Percentiles rank a stretch among this genome's conserved stretches.
These are phyloP conservation scores for Chlorella sp. DNA, from an alignment of 139 green algal genomes.

Conservation along the genomic window DNA sequence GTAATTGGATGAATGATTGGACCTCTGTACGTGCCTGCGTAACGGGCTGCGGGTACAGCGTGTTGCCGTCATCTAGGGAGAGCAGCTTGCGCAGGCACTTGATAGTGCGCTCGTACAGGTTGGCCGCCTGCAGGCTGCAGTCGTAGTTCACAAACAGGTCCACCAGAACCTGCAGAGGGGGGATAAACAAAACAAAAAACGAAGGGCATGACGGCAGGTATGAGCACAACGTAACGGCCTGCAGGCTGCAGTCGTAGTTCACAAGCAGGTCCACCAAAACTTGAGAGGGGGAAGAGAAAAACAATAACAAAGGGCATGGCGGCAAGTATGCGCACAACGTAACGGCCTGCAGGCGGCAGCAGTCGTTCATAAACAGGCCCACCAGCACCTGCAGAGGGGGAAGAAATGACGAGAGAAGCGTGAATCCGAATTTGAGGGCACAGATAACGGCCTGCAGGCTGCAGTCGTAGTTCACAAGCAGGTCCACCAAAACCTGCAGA, in stretches of 20 bases:
- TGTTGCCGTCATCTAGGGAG: background rate
- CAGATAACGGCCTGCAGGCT: too few species aligned
- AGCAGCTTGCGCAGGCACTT: slow-evolving; percentile 77
- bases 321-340: too few species aligned
- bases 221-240: too few species aligned
- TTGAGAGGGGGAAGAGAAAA: background rate
- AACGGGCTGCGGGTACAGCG: background rate
- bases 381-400: slow-evolving; percentile 14
- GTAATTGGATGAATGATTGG: too few species aligned
- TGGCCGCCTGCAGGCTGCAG: slow-evolving; percentile 83
- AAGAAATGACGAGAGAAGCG: background rate
- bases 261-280: background rate
- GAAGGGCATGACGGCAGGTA: too few species aligned
- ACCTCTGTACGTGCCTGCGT: too few species aligned
- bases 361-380: slow-evolving; percentile 91
- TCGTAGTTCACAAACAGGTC: slow-evolving; percentile 94
- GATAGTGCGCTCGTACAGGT: slow-evolving; percentile 91
- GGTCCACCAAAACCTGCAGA: too few species aligned
- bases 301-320: too few species aligned
- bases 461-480: background rate
- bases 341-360: too few species aligned
- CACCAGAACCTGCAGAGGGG: slow-evolving; percentile 17
- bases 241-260: too few species aligned
- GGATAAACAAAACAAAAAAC: background rate
- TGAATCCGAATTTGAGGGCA: too few species aligned